phyloP scores from a whole-genome alignment of 805 yeast genomes.

The Gaillardinia entomophila region DNA sequence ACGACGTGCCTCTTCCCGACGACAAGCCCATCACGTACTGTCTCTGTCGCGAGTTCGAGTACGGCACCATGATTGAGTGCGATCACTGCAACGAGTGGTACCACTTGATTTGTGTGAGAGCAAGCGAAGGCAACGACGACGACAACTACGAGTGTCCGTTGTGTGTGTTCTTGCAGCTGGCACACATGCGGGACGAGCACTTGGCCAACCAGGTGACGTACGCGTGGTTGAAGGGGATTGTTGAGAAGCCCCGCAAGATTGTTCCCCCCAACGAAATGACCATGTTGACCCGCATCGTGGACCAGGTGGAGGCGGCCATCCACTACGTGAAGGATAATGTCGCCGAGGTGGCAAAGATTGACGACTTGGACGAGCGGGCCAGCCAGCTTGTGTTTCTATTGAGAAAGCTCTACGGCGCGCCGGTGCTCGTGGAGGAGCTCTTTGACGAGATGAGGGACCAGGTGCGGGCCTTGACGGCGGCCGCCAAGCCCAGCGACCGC shows the following conservation, averaged over 20 bases:
- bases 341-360: not conserved
- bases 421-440: not conserved
- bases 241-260: not conserved
- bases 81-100: slow-evolving; percentile 70
- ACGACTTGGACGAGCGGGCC: not conserved
- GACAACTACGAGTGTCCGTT: slow-evolving; percentile 1
- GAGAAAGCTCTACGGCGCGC: not conserved
- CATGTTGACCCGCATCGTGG: not conserved
- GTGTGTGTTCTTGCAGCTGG: not conserved
- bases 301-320: not conserved
- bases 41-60: slow-evolving; percentile 56
- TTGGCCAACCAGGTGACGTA: slow-evolving; percentile 4
- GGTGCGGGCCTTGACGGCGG: not conserved
- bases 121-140: not conserved
- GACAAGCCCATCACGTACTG: slow-evolving; percentile 37
- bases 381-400: not conserved
- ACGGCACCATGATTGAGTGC: slow-evolving; percentile 63
- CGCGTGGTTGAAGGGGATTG: not conserved
- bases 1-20: slow-evolving; percentile 9
- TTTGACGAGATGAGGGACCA: not conserved
- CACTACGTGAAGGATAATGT: not conserved
- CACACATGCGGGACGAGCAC: slow-evolving; percentile 7
- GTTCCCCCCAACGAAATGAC: not conserved
- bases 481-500: not conserved
- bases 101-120: slow-evolving; percentile 49